Conservation (phyloP, 2,329 filamentous ascomycete species). For the Aspergillus nomiae region DNA sequence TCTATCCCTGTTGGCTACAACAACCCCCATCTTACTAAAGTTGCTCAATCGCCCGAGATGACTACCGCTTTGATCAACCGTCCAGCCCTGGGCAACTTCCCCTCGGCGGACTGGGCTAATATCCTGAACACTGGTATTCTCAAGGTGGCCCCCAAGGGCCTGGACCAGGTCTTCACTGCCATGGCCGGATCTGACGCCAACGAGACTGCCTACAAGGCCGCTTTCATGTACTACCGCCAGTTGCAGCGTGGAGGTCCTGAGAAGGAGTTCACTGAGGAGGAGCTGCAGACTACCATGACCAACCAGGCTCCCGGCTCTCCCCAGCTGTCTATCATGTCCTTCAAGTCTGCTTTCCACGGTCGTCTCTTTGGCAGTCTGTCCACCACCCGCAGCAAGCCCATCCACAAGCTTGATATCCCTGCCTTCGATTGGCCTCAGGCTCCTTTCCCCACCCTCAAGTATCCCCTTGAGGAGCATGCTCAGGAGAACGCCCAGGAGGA, state of each 20-base stretch:
- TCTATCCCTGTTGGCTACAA: constrained; percentile 93
- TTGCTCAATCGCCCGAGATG: constrained; percentile 77
- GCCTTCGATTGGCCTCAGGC: constrained; percentile 95
- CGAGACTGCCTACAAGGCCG: constrained; percentile 92
- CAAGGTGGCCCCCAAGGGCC: constrained; percentile 76
- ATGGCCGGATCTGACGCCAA: constrained; percentile 90
- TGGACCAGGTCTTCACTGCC: constrained; percentile 87
- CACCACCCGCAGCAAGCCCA: constrained; percentile 87
- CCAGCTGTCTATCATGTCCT: constrained; percentile 81
- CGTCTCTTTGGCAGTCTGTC: constrained; percentile 85
- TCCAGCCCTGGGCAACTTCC: constrained; percentile 88
- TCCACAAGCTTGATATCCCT: constrained; percentile 93
- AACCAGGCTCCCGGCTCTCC: constrained; percentile 80
- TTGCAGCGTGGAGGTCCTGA: constrained; percentile 75
- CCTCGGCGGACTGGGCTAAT: constrained; percentile 78
- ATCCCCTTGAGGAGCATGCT: constrained; percentile 77
- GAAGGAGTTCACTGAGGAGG: constrained; percentile 77
- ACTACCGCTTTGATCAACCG: constrained; percentile 79
- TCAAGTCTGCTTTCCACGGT: constrained; percentile 87
- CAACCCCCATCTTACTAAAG: constrained; percentile 73
- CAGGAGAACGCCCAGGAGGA: constrained; percentile 83
- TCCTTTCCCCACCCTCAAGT: constrained; percentile 81
- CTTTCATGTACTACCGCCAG: constrained; percentile 89
- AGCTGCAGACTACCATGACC: constrained; percentile 74
- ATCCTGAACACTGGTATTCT: constrained; percentile 80